phyloP scores from a whole-genome alignment of 106 monocot species.

The Dendrobium huoshanense region DNA sequence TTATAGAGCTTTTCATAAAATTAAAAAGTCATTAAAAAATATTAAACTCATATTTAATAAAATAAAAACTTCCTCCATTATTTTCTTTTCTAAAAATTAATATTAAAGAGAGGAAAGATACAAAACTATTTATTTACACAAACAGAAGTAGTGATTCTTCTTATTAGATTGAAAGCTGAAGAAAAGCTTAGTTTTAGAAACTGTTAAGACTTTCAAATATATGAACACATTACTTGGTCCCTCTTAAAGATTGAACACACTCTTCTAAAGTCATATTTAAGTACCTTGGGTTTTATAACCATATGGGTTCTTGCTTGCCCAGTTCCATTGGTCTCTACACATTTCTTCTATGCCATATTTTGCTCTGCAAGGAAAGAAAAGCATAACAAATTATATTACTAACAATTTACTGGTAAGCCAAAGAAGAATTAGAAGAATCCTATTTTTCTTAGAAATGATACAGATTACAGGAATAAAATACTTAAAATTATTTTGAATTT shows the following conservation, averaged over 20 bases:
- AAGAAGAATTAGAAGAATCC: too few species aligned
- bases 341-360: slow-evolving; percentile 54
- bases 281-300: slow-evolving; percentile 21
- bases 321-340: slow-evolving; percentile 64
- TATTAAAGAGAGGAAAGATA: background rate
- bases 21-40: background rate
- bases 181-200: background rate
- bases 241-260: background rate
- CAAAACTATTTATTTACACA: background rate
- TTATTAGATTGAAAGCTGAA: background rate
- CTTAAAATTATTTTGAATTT: too few species aligned
- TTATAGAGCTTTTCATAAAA: background rate
- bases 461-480: too few species aligned
- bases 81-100: background rate
- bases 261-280: background rate
- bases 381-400: background rate
- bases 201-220: background rate
- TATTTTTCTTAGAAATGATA: too few species aligned
- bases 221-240: background rate
- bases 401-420: background rate
- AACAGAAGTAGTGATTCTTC: background rate
- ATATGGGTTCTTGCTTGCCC: slow-evolving; percentile 52
- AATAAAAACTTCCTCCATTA: background rate
- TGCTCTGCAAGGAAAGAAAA: slow-evolving; percentile 17
- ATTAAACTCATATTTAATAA: background rate